These are phyloP conservation scores for Fonsecaea multimorphosa DNA, from an alignment of 2,329 filamentous ascomycete genomes.

Conservation along the genomic window DNA sequence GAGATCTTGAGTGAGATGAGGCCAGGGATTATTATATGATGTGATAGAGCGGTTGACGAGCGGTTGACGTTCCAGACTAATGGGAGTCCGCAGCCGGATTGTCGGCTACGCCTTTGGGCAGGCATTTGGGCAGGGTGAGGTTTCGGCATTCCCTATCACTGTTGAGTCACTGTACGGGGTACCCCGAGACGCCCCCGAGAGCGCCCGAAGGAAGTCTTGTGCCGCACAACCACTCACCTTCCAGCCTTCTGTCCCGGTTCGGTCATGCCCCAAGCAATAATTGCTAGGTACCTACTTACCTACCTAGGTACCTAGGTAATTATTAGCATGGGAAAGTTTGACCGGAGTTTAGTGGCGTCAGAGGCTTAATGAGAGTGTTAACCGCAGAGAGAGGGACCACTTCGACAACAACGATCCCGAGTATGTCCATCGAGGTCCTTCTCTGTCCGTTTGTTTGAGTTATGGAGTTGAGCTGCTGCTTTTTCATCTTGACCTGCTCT, in stretches of 20 bases:
- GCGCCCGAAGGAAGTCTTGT: background rate
- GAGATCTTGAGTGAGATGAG: conserved; percentile 10
- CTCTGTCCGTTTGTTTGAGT: background rate
- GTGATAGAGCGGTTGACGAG: background rate
- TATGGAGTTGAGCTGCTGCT: background rate
- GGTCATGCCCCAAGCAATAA: background rate
- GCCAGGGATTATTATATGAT: conserved; percentile 2
- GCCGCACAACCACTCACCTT: background rate
- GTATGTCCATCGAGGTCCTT: background rate
- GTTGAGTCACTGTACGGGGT: too few species aligned
- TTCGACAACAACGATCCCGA: background rate
- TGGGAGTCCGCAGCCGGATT: conserved; percentile 1
- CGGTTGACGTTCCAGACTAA: background rate
- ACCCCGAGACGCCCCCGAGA: background rate
- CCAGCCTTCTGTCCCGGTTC: background rate
- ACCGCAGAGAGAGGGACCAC: background rate
- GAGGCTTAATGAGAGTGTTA: background rate
- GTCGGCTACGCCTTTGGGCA: background rate
- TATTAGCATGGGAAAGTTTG: background rate
- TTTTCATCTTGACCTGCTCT: background rate
- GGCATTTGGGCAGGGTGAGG: background rate
- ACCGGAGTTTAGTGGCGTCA: background rate
- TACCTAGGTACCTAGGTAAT: too few species aligned
- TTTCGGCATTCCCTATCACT: background rate
- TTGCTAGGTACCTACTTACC: too few species aligned